A percentile compares a stretch with the other conserved stretches of the same genome.
phyloP scores from a whole-genome alignment of 2,329 filamentous ascomycete genomes.

The Graphilbum sp. region DNA sequence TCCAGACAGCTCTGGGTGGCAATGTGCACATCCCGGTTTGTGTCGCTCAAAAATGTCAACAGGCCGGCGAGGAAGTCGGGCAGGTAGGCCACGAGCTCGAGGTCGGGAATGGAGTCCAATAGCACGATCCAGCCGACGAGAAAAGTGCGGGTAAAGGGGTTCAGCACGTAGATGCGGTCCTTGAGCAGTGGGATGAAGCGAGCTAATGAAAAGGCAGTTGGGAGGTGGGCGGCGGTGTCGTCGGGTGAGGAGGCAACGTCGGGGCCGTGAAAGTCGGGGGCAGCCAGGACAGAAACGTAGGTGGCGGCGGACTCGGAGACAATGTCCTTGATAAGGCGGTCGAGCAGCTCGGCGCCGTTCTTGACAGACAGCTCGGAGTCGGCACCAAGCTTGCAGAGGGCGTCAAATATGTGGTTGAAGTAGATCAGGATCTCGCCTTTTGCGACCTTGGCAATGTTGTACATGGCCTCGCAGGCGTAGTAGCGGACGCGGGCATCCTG shows the following conservation, averaged over 20 bases:
- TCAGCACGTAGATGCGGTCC: constrained; percentile 85
- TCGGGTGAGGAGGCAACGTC: neutral
- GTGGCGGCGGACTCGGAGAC: constrained; percentile 88
- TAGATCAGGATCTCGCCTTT: constrained; percentile 95
- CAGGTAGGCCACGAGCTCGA: constrained; percentile 84
- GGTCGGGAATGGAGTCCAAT: constrained; percentile 87
- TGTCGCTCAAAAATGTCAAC: constrained; percentile 81
- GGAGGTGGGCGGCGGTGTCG: constrained; percentile 32
- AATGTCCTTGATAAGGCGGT: constrained; percentile 90
- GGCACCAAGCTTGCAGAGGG: constrained; percentile 90
- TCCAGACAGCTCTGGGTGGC: constrained; percentile 80
- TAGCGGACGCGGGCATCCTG: constrained; percentile 95
- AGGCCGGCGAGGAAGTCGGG: constrained; percentile 83
- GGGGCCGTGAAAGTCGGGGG: constrained; percentile 18
- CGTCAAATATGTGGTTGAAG: constrained; percentile 98
- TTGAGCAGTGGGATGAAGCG: constrained; percentile 86
- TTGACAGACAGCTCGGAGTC: constrained; percentile 96
- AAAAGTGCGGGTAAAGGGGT: constrained; percentile 88
- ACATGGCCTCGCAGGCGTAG: constrained; percentile 99
- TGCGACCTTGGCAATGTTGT: constrained; percentile 98
- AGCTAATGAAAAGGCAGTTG: constrained; percentile 80
- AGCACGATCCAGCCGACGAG: constrained; percentile 92
- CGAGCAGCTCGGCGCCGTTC: constrained; percentile 88
- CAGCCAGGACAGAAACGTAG: constrained; percentile 77
- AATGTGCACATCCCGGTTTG: constrained; percentile 86